These are phyloP conservation scores for Candida railenensis DNA, from an alignment of 805 yeast species.

Conservation along the genomic window DNA sequence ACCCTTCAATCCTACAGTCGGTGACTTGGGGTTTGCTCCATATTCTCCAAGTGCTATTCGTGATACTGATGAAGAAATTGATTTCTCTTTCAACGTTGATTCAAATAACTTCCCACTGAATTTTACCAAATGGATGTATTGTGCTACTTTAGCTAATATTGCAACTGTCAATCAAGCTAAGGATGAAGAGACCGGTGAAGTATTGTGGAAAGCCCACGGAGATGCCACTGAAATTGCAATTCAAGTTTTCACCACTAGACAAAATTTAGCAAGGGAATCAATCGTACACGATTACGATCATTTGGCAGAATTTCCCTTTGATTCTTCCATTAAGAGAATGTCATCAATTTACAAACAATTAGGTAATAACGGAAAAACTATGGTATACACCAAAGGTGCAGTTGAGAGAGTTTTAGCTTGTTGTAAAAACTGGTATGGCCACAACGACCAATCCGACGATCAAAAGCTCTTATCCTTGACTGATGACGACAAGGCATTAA, in stretches of 20 bases:
- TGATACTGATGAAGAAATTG: conserved; percentile 37
- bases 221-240: conserved; percentile 38
- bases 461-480: conserved; percentile 13
- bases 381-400: conserved; percentile 30
- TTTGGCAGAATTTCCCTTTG: conserved; percentile 30
- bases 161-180: conserved; percentile 58
- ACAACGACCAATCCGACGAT: conserved; percentile 7
- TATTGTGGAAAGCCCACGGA: conserved; percentile 65
- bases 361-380: conserved; percentile 1
- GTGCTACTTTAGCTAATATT: conserved; percentile 79
- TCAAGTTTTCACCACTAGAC: conserved; percentile 29
- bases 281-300: conserved; percentile 17
- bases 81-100: conserved; percentile 17
- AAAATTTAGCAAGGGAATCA: conserved; percentile 17
- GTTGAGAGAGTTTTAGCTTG: conserved; percentile 27
- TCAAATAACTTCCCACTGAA: conserved; percentile 14
- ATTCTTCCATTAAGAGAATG: conserved; percentile 33
- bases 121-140: conserved; percentile 52
- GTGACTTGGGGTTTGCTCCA: conserved; percentile 39
- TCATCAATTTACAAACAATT: conserved; percentile 20
- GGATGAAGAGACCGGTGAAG: conserved; percentile 40
- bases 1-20: conserved; percentile 64
- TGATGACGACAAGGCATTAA: conserved; percentile 15
- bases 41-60: conserved; percentile 36
- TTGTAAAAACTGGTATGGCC: conserved; percentile 22